phyloP scores from a whole-genome alignment of 768 basidiomycete genomes.

The Ramaria rubella region DNA sequence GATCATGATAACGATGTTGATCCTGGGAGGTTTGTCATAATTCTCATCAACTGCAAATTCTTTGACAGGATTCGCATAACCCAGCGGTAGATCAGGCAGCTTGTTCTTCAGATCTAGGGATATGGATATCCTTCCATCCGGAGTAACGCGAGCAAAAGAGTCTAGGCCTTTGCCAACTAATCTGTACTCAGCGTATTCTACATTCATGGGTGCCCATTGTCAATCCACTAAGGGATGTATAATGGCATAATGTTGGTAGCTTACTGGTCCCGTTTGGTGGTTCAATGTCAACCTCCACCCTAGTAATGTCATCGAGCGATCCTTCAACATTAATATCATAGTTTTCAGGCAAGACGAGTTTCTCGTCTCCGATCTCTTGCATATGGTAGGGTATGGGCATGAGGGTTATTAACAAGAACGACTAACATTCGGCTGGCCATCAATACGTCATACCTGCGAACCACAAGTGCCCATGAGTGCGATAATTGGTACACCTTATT shows the following conservation, averaged over 20 bases:
- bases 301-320: neutral
- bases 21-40: conserved; percentile 27
- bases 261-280: neutral
- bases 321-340: neutral
- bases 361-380: neutral
- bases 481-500: too few relatives aligned
- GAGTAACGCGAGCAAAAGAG: conserved; percentile 35
- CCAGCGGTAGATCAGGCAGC: conserved; percentile 44
- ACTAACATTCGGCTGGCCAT: too few relatives aligned
- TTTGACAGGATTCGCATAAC: conserved; percentile 38
- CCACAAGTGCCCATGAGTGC: too few relatives aligned
- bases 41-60: conserved; percentile 43
- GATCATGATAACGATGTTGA: conserved; percentile 62
- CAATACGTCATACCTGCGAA: too few relatives aligned
- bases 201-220: neutral
- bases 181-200: conserved; percentile 32
- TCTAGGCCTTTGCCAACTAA: conserved; percentile 36
- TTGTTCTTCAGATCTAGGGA: conserved; percentile 42
- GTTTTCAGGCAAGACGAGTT: neutral
- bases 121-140: conserved; percentile 43
- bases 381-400: neutral
- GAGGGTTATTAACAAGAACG: too few relatives aligned
- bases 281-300: neutral
- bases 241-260: neutral
- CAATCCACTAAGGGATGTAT: neutral